Evolutionary conservation across 495 filamentous ascomycete genomes (phyloP), one percentile per base, ranked within the genome.

Genomic region (Penicillium turbatum): DNA sequence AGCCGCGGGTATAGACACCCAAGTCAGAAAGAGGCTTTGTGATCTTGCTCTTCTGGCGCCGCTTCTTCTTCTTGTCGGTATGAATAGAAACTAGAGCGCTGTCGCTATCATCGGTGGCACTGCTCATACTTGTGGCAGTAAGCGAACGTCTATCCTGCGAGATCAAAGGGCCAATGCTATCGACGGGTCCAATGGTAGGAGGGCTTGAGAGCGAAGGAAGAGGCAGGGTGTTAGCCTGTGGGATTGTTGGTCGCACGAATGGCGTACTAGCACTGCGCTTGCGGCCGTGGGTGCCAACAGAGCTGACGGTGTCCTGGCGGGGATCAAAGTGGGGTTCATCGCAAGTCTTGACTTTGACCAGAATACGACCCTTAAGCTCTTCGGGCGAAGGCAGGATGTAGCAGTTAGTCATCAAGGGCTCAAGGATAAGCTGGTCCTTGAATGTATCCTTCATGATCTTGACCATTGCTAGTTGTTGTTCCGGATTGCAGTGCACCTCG

Each of bases 341-440:
- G 29, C 77, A 79, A 9, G 80, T 85, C 64, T 98, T 98, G 53
- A 97, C 93, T 62, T 98, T 98, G 73, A 98, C 85, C 46, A 98
- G 72, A 55, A 98, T 90, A 29, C 82, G 84, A 58, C 86, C 74
- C 68, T 84, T 86, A 21, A 98, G 74, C 44, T 96, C 86, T 32
- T 95, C 86, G 0, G 93, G 93, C 0, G 90, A 87, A 1, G 93
- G 93, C 19, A 98, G 80, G 37, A 75, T 69, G 50, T 78, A 75
- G 2, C 79, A 73, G 52, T 85, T 82, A 3, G 82, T 79, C 57
- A 85, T 78, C 29, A 91, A 69, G 2, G 90, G 88, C 51, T 92
- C 81, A 2, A 83, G 79, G 19, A 97, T 71, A 9, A 98, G 82
- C 61, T 84, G 83, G 19, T 87, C 79, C 29, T 85, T 87, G 65